Base-by-base conservation (phyloP, 2,329 filamentous ascomycete species). In the Trichoderma aggressivum region DNA sequence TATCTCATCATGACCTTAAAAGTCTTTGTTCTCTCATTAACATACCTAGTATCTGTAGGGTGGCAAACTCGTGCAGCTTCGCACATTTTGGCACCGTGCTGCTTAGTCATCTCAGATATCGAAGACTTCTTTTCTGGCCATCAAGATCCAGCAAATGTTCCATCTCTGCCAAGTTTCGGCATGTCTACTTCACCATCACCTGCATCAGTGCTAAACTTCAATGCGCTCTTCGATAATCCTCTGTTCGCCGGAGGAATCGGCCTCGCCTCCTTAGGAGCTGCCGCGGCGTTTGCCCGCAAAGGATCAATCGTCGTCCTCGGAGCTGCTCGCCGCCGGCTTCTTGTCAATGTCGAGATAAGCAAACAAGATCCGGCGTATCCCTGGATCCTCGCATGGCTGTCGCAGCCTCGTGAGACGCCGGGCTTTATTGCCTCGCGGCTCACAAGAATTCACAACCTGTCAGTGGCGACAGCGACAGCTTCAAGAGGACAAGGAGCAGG, bases 371-470 rank as follows among this genome's bases (percentile, higher is more conserved):
- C 94, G 58, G 94, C 95, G 2, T 99, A 98, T 80, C 90, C 90
- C 53, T 98, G 94, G 95, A 90, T 99, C 55, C 86, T 99, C 11
- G 91, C 94, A 74, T 99, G 96, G 94, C 92, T 99, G 80, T 94
- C 94, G 7, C 88, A 93, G 70, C 93, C 94, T 74, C 93, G 94
- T 65, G 87, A 90, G 69, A 81, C 85, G 78, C 84, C 77, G 75
- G 92, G 86, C 73, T 91, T 86, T 77, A 82, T 91, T 43, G 85
- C 86, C 24, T 86, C 84, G 34, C 86, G 85, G 53, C 79, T 91
- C 66, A 90, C 88, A 7, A 84, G 87, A 75, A 86, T 89, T 75
- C 87, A 89, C 75, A 86, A 90, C 76, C 82, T 89, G 2, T 87
- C 86, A 14, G 87, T 89, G 72, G 84, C 82, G 71, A 91, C 85